Percentiles rank a stretch among this genome's conserved stretches.
Conservation (phyloP, 208 protist genomes). For the Trypanosoma boissoni region DNA sequence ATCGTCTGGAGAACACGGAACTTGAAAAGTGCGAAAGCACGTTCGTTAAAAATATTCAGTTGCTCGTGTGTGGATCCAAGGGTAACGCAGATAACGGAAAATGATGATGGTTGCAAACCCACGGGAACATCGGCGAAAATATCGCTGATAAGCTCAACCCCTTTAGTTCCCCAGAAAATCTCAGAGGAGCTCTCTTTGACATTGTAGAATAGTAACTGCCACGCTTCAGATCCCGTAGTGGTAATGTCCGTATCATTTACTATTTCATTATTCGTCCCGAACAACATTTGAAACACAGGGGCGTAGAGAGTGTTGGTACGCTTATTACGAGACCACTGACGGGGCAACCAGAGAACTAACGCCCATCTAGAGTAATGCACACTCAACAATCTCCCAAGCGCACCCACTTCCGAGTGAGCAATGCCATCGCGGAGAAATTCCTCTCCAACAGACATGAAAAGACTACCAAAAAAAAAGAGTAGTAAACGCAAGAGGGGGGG, state of each 20-base stretch:
- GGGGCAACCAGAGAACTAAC: conserved; percentile 38
- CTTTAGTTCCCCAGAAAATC: conserved; percentile 24
- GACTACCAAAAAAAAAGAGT: conserved; percentile 10
- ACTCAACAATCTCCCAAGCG: conserved; percentile 22
- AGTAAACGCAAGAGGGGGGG: background rate
- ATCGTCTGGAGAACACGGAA: conserved; percentile 9
- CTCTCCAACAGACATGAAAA: conserved; percentile 45
- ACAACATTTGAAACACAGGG: conserved; percentile 45
- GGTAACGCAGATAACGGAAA: conserved; percentile 28
- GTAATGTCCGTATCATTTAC: conserved; percentile 9
- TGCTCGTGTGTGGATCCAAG: conserved; percentile 39
- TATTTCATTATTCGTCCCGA: conserved; percentile 23
- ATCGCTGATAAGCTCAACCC: conserved; percentile 25
- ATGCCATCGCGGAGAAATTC: conserved; percentile 44
- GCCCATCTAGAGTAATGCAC: conserved; percentile 39
- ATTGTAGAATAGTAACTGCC: conserved; percentile 29
- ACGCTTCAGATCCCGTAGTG: conserved; percentile 4
- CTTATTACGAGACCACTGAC: conserved; percentile 52
- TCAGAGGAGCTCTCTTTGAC: conserved; percentile 23
- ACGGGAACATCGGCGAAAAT: conserved; percentile 20
- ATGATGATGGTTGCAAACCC: conserved; percentile 19
- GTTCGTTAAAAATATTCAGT: conserved; percentile 35
- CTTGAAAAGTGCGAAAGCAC: conserved; percentile 30
- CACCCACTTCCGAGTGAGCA: conserved; percentile 27
- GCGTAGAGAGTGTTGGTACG: conserved; percentile 36